Evolutionary conservation across 2,329 filamentous ascomycete genomes (phyloP).

Genomic region (Hymenotorrendiella dingleyae): DNA sequence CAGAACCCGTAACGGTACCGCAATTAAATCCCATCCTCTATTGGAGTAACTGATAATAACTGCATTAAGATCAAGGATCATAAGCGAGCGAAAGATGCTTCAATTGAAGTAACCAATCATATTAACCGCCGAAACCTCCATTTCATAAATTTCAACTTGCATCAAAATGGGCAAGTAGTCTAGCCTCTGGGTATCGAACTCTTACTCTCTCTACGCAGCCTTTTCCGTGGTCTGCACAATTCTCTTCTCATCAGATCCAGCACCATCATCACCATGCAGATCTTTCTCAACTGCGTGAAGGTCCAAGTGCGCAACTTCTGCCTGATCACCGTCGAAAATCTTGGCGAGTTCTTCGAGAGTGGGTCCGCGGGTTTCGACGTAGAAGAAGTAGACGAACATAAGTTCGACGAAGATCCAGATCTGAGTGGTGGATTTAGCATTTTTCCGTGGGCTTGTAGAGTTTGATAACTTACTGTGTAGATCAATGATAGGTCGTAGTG

Average conservation of each 20-base stretch:
- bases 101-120: background rate
- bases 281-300: constrained; percentile 52
- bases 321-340: constrained; percentile 63
- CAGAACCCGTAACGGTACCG: no score
- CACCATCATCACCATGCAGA: constrained; percentile 13
- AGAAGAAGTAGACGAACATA: constrained; percentile 59
- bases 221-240: constrained; percentile 4
- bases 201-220: background rate
- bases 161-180: no score
- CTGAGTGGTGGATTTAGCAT: constrained; percentile 16
- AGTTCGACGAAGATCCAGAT: constrained; percentile 56
- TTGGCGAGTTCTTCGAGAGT: constrained; percentile 65
- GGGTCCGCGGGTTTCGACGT: constrained; percentile 64
- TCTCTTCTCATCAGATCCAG: constrained; percentile 12
- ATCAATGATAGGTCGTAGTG: constrained; percentile 64
- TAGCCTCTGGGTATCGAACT: background rate
- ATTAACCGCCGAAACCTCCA: background rate
- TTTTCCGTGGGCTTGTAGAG: background rate
- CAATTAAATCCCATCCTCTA: no score
- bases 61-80: no score
- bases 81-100: background rate
- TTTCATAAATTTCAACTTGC: background rate
- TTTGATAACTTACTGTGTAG: constrained; percentile 44
- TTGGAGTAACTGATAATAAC: no score
- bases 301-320: constrained; percentile 46